A percentile compares a stretch with the other conserved stretches of the same genome.
Evolutionary conservation across 768 basidiomycete species (phyloP).

Genomic region (Tubosaeta brunneosetosa): DNA sequence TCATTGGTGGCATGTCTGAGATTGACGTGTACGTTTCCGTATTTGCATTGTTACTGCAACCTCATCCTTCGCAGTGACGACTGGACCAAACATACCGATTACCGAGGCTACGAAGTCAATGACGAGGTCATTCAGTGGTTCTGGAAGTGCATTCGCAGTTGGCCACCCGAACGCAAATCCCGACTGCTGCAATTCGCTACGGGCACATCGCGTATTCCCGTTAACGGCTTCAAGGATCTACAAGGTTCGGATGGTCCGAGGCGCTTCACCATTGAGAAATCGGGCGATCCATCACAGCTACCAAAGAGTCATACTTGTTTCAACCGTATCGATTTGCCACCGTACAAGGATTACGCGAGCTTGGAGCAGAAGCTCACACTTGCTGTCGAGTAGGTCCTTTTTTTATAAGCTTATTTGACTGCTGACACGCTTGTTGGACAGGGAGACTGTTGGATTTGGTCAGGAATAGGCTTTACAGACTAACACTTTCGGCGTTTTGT

Average conservation of each 20-base stretch:
- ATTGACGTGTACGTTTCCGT: constrained; percentile 81
- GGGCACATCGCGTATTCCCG: constrained; percentile 94
- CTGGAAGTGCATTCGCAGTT: constrained; percentile 97
- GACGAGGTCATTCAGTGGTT: constrained; percentile 99
- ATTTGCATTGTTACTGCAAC: neutral
- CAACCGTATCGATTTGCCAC: constrained; percentile 95
- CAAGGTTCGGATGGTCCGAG: constrained; percentile 97
- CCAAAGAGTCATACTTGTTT: constrained; percentile 98
- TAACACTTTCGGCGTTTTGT: constrained; percentile 9
- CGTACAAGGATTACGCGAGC: constrained; percentile 92
- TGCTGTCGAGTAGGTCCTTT: constrained; percentile 77
- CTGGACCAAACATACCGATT: constrained; percentile 99
- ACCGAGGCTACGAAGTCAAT: constrained; percentile 91
- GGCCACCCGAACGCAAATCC: constrained; percentile 98
- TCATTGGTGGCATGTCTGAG: constrained; percentile 99
- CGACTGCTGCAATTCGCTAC: constrained; percentile 95
- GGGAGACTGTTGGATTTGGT: constrained; percentile 93
- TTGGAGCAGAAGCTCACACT: constrained; percentile 93
- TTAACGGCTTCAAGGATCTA: constrained; percentile 97
- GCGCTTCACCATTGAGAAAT: constrained; percentile 98
- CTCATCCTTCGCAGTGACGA: constrained; percentile 58
- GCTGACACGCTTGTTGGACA: constrained; percentile 28
- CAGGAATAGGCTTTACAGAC: constrained; percentile 59
- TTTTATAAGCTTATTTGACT: neutral
- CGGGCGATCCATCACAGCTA: constrained; percentile 91